Percentiles rank a stretch among this genome's conserved stretches.
These are phyloP conservation scores for Pisolithus albus DNA, from an alignment of 768 basidiomycete species.

Conservation along the genomic window DNA sequence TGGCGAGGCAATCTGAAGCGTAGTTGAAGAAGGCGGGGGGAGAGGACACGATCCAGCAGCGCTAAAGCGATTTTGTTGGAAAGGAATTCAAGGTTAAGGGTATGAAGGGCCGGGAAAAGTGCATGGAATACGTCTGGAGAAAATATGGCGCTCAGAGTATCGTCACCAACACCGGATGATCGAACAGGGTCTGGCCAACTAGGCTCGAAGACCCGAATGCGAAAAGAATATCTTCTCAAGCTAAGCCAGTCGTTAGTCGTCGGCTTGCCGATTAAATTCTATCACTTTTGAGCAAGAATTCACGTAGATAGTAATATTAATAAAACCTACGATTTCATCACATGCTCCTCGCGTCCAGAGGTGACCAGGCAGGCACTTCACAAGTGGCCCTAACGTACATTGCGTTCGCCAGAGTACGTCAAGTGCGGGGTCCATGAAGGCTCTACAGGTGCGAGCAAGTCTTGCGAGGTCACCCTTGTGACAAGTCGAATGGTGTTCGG, in stretches of 20 bases:
- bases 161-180: slow-evolving; percentile 20
- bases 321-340: slow-evolving; percentile 18
- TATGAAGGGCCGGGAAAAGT: slow-evolving; percentile 19
- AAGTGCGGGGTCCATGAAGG: slow-evolving; percentile 22
- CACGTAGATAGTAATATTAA: not conserved
- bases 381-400: slow-evolving; percentile 22
- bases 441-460: slow-evolving; percentile 24
- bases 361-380: slow-evolving; percentile 23
- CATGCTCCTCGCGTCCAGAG: slow-evolving; percentile 16
- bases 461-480: slow-evolving; percentile 21
- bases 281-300: no score
- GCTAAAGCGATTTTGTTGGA: slow-evolving; percentile 14
- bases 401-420: slow-evolving; percentile 27
- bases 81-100: slow-evolving; percentile 24
- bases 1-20: slow-evolving; percentile 21
- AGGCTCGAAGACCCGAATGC: slow-evolving; percentile 17
- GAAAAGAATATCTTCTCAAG: slow-evolving; percentile 19
- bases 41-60: slow-evolving; percentile 15
- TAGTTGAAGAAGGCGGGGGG: slow-evolving; percentile 15
- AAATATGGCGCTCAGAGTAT: slow-evolving; percentile 16
- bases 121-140: slow-evolving; percentile 13
- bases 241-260: slow-evolving; percentile 17
- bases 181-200: slow-evolving; percentile 12
- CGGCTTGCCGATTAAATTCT: slow-evolving; percentile 19
- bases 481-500: slow-evolving; percentile 10